A percentile compares a stretch with the other conserved stretches of the same genome.
Evolutionary conservation across 768 basidiomycete species (phyloP).

Genomic region (Chalciporus piperatus): DNA sequence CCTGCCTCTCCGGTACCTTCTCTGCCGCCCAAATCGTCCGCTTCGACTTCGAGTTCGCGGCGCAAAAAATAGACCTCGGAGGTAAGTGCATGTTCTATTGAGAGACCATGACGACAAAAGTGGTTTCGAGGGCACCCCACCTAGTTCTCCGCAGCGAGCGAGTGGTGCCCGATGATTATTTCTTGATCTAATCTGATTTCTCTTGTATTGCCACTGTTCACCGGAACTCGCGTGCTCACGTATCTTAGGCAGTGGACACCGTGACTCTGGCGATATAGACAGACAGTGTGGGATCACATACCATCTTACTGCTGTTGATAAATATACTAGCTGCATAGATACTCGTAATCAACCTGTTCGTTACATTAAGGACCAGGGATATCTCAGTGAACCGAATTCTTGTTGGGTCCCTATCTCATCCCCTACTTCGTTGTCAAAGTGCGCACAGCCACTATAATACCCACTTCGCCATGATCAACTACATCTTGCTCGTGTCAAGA

Average conservation of each 20-base stretch:
- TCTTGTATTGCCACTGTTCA: background rate
- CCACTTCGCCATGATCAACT: slow-evolving; percentile 68
- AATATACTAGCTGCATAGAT: background rate
- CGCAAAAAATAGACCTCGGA: slow-evolving; percentile 14
- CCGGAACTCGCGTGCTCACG: slow-evolving; percentile 10
- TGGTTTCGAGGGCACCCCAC: slow-evolving; percentile 69
- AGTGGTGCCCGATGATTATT: slow-evolving; percentile 54
- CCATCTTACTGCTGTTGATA: background rate
- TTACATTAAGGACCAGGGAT: background rate
- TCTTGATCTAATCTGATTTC: slow-evolving; percentile 94
- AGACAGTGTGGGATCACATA: background rate
- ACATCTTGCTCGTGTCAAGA: slow-evolving; percentile 89
- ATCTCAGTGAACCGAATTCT: background rate
- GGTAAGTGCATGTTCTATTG: slow-evolving; percentile 17
- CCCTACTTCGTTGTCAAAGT: background rate
- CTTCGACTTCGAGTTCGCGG: background rate
- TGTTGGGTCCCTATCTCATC: too few relatives aligned
- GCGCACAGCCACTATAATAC: slow-evolving; percentile 24
- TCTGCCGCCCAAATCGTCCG: background rate
- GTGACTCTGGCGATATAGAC: background rate
- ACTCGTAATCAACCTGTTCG: background rate
- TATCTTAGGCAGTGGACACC: background rate
- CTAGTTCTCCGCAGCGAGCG: slow-evolving; percentile 24
- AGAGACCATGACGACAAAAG: slow-evolving; percentile 65
- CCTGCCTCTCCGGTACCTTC: background rate